Conservation (phyloP, 1,139 yeast genomes). For the Wickerhamomyces sp. region DNA sequence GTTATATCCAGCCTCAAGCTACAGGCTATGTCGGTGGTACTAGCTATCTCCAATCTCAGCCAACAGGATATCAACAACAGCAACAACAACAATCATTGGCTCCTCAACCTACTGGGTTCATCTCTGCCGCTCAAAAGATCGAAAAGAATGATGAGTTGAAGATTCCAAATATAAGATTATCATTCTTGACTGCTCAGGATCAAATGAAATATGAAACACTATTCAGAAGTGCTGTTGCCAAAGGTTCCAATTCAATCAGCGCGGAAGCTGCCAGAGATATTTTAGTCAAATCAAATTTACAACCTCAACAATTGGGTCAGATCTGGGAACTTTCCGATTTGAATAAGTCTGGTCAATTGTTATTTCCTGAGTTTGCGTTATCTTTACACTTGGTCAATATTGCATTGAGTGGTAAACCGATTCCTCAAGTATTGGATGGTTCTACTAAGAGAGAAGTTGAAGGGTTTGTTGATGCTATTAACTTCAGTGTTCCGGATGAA, state of each 20-base stretch:
- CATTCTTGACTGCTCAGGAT: conserved; percentile 81
- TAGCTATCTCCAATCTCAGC: conserved; percentile 7
- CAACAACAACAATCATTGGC: conserved; percentile 17
- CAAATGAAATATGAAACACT: conserved; percentile 84
- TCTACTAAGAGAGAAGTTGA: conserved; percentile 79
- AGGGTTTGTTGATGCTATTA: conserved; percentile 86
- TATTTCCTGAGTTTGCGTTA: conserved; percentile 93
- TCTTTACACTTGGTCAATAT: conserved; percentile 84
- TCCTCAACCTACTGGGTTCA: conserved; percentile 22
- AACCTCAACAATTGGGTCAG: conserved; percentile 72
- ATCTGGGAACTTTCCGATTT: conserved; percentile 92
- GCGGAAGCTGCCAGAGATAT: conserved; percentile 84
- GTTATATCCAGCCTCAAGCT: conserved; percentile 14
- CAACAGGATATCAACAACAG: conserved; percentile 9
- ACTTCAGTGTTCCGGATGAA: conserved; percentile 69
- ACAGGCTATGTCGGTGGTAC: conserved; percentile 11
- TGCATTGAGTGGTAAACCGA: conserved; percentile 69
- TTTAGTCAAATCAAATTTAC: conserved; percentile 73
- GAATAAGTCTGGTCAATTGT: conserved; percentile 73
- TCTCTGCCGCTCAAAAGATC: conserved; percentile 18
- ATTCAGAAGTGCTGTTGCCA: conserved; percentile 69
- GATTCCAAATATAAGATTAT: conserved; percentile 42
- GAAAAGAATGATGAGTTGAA: conserved; percentile 20
- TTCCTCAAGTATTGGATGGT: conserved; percentile 70
- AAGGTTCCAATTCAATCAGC: conserved; percentile 68